Evolutionary conservation across 1,139 yeast genomes (phyloP), one percentile per base, ranked within the genome.

Genomic region (Pichia sp.): DNA sequence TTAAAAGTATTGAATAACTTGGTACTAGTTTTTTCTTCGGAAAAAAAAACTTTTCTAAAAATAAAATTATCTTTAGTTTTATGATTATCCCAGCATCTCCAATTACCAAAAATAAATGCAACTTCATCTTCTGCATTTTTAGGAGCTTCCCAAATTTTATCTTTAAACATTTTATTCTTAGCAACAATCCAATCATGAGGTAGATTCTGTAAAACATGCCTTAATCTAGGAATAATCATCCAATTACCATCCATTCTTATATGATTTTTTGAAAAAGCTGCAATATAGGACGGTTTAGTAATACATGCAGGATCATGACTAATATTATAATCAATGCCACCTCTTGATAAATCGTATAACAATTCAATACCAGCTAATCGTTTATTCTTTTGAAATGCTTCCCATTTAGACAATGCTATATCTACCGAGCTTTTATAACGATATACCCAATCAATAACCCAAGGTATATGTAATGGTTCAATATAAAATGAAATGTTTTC

Each of bases 61-160:
- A 80, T 69, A 38, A 67, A 72, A 39, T 80, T 72, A 35, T 78
- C 66, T 33, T 76, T 76, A 22, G 78, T 70, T 52, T 76, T 74
- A 7, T 72, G 63, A 45, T 76, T 77, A 52, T 89, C 97, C 97
- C 97, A 91, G 43, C 79, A 76, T 66, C 96, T 75, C 96, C 97
- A 89, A n/a, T 72, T 68, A 0, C 80, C 68, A 54, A 87, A 86
- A 0, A 80, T 68, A 3, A 69, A 65, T 33, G 74, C 61, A 3
- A 84, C 84, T 20, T 70, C 72, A 10, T 66, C 66, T 46, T 70
- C 68, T 0, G 88, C 85, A 51, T 70, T 66, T 0, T 50, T 54
- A 0, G 86, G 82, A 0, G 76, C 66, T 21, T 61, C 55, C 68
- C 70, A 66, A 1, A 57, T 43, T 6, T 44, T 43, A 1, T 42